Evolutionary conservation across 306 rosid species (phyloP), one percentile per base, ranked within the genome.

Genomic region (Lablab purpureus): DNA sequence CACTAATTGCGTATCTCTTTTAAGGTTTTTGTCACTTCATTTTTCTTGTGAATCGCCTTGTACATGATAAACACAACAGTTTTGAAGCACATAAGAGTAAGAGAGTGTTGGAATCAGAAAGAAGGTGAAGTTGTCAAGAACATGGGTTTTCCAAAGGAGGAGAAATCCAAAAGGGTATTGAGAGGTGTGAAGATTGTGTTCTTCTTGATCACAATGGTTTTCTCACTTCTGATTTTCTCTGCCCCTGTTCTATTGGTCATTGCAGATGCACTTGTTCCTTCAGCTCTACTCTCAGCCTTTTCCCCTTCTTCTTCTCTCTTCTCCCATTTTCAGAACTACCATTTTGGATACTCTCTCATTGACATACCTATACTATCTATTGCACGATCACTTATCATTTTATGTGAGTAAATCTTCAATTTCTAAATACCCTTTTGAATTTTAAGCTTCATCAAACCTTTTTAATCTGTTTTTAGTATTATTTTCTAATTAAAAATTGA

Each of bases 101-200:
- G 7, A 32, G 0, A 60, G 4, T 8, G n/a, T 63, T 15, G 14
- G 14, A 60, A 60, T 28, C 15, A 6, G 67, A 15, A 27, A 59
- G 6, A n/a, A 15, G 30, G 3, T 0, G 1, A 62, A 4, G 11
- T 34, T 6, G 6, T 34, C 10, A 2, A 13, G 14, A 65, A 66
- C 19, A 96, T 96, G 98, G 97, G 98, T 22, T 90, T 90, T 50
- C 83, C 78, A 4, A 96, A 96, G 71, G 97, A 93, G 65, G 98
- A 89, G 81, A 90, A 86, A 87, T 88, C 90, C 0, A 86, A 81
- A 15, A 89, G 88, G 76, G 36, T 96, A 0, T 54, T 74, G 69
- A 88, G 99, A 22, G 97, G 87, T 0, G 54, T 96, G 17, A 96
- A 93, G 79, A 93, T 97, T 7, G 10, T 91, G 56, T 93, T 96